Percentiles rank a stretch among this genome's conserved stretches.
Evolutionary conservation across 768 basidiomycete species (phyloP).

Genomic region (Hygrocybe punicea): DNA sequence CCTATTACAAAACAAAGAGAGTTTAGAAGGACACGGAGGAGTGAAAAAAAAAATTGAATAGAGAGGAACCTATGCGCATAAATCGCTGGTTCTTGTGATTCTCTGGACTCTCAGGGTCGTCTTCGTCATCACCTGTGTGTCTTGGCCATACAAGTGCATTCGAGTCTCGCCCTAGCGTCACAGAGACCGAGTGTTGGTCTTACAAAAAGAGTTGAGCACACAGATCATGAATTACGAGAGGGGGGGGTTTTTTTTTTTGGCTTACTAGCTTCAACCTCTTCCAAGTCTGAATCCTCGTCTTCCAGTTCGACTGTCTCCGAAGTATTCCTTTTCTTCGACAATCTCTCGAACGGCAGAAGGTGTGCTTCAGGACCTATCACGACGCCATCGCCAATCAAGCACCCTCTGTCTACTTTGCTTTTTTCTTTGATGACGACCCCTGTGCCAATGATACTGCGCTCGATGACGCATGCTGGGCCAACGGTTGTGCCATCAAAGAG

Average conservation of each 20-base stretch:
- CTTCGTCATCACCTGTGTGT: constrained; percentile 55
- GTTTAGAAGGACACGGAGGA: constrained; percentile 1
- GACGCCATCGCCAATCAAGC: constrained; percentile 79
- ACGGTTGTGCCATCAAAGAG: constrained; percentile 77
- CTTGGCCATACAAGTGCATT: constrained; percentile 83
- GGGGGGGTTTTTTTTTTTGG: constrained; percentile 5
- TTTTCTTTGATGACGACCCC: constrained; percentile 69
- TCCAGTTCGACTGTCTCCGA: constrained; percentile 35
- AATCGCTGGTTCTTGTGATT: constrained; percentile 63
- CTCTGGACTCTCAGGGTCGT: constrained; percentile 59
- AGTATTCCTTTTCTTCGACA: constrained; percentile 50
- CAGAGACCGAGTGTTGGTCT: constrained; percentile 50
- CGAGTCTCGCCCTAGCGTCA: constrained; percentile 60
- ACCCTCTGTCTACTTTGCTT: constrained; percentile 67
- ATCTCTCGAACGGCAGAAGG: constrained; percentile 65
- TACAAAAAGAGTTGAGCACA: too few relatives aligned
- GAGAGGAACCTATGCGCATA: constrained; percentile 64
- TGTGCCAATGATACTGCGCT: constrained; percentile 77
- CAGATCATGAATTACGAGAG: constrained; percentile 1
- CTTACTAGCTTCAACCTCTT: constrained; percentile 66
- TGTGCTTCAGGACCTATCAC: constrained; percentile 68
- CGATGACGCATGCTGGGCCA: constrained; percentile 67
- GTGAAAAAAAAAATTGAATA: not conserved
- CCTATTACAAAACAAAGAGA: constrained; percentile 36
- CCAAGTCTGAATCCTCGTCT: constrained; percentile 58